These are phyloP conservation scores for Phaeosphaeria sp. DNA, from an alignment of 2,329 filamentous ascomycete genomes.

Conservation along the genomic window DNA sequence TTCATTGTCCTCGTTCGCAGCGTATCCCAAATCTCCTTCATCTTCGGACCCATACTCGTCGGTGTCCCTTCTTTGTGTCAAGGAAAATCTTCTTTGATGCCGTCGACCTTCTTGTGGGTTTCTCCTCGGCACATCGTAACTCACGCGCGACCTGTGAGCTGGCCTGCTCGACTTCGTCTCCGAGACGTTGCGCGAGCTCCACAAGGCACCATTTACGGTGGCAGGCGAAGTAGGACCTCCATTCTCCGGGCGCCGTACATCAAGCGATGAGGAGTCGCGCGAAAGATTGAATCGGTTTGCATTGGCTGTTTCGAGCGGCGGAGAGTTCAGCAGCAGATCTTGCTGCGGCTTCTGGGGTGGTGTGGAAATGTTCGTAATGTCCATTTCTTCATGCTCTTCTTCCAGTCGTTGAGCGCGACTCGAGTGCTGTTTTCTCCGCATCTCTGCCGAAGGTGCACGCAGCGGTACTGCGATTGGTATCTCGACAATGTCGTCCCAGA, in stretches of 20 bases:
- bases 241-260: constrained; percentile 38
- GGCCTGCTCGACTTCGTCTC: constrained; percentile 30
- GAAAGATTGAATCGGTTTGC: constrained; percentile 58
- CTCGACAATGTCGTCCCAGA: constrained; percentile 98
- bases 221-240: constrained; percentile 39
- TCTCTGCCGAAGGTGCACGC: constrained; percentile 82
- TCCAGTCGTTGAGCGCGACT: constrained; percentile 27
- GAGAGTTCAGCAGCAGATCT: constrained; percentile 74
- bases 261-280: constrained; percentile 53
- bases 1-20: constrained; percentile 92
- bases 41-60: constrained; percentile 60
- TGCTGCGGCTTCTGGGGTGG: constrained; percentile 57
- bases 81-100: constrained; percentile 52
- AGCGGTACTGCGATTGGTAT: constrained; percentile 93
- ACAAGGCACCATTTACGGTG: constrained; percentile 43
- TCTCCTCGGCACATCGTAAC: constrained; percentile 49
- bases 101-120: constrained; percentile 37
- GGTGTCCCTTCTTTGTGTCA: constrained; percentile 62
- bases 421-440: constrained; percentile 69
- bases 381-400: constrained; percentile 81
- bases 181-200: constrained; percentile 25
- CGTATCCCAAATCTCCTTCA: constrained; percentile 93
- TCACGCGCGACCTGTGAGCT: constrained; percentile 47
- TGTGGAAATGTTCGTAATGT: constrained; percentile 76
- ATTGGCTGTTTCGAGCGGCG: constrained; percentile 53